Evolutionary conservation across 768 basidiomycete genomes (phyloP).

Genomic region (Rhodotorula diobovata): DNA sequence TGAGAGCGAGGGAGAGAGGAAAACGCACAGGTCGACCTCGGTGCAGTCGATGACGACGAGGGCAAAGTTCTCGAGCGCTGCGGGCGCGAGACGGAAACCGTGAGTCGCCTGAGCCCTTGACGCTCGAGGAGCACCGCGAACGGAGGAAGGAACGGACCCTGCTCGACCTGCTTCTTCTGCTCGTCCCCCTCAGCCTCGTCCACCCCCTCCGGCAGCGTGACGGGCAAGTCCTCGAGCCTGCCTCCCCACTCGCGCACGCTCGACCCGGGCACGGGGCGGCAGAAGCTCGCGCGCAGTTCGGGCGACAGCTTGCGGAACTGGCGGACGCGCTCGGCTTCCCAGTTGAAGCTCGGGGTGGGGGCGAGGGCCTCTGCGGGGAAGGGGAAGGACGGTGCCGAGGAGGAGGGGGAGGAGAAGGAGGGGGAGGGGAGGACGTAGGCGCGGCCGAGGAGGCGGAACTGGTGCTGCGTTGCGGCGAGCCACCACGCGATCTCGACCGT

Average conservation of each 20-base stretch:
- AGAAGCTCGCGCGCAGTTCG: slow-evolving; percentile 68
- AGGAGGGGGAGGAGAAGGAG: slow-evolving; percentile 37
- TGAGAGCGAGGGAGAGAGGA: neutral
- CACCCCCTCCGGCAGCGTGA: slow-evolving; percentile 53
- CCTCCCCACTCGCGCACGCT: slow-evolving; percentile 56
- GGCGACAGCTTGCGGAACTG: slow-evolving; percentile 59
- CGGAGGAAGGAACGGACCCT: slow-evolving; percentile 2
- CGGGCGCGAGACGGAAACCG: too few species aligned
- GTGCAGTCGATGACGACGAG: slow-evolving; percentile 66
- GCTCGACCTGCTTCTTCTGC: slow-evolving; percentile 45
- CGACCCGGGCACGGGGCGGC: slow-evolving; percentile 63
- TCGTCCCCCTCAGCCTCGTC: slow-evolving; percentile 48
- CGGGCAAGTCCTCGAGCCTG: slow-evolving; percentile 60
- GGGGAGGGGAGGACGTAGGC: slow-evolving; percentile 59
- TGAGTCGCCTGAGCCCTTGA: neutral
- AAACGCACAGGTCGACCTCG: slow-evolving; percentile 55
- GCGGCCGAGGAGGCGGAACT: slow-evolving; percentile 65
- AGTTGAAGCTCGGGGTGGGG: slow-evolving; percentile 51
- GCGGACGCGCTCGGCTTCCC: slow-evolving; percentile 61
- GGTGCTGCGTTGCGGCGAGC: slow-evolving; percentile 62
- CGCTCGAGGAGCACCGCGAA: neutral
- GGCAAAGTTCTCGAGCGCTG: slow-evolving; percentile 57
- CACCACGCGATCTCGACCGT: slow-evolving; percentile 69
- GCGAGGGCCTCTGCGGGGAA: slow-evolving; percentile 45
- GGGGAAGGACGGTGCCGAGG: slow-evolving; percentile 25